Evolutionary conservation across 2,329 filamentous ascomycete genomes (phyloP), one percentile per base, ranked within the genome.

Genomic region (Hypoxylon sp.): DNA sequence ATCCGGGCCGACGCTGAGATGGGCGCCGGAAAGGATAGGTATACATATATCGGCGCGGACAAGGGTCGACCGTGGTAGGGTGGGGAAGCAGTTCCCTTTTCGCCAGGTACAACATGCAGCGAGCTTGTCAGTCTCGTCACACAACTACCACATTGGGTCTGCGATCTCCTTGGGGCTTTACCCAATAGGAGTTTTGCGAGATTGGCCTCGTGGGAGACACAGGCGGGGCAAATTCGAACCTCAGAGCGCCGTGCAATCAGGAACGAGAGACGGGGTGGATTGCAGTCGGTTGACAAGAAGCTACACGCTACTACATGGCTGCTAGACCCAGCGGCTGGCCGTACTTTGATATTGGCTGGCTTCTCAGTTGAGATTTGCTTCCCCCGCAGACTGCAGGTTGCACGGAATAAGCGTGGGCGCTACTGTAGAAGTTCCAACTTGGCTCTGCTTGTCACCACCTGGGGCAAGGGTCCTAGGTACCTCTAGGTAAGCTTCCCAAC

Each of bases 281-380:
- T 68, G 49, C 50, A 65, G 63, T 73, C 72, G 72, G 67, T 70
- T 70, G 64, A 68, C 63, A 64, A 64, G 58, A 51, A 44, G 20
- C 25, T 27, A 27, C 25, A 27, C 25, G 25, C 25, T 27, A 17
- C 40, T 60, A 61, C 33, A 31, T 25, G 14, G 40, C 53, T 57
- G 35, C 55, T 35, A 48, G 69, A 74, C 71, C 72, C 76, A 77
- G 77, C 77, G 77, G 77, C 66, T 77, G 85, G 81, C 77, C 77
- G 80, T 75, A 78, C 78, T 79, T 81, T 82, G 81, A 87, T 86
- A 88, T 88, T 88, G 86, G 85, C 81, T 82, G 82, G 77, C 65
- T 74, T 66, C 40, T 40, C 67, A 74, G 79, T 44, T 80, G 76
- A 76, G 77, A 76, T 74, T 74, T 60, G 54, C 40, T 76, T 78